phyloP scores from a whole-genome alignment of 768 basidiomycete genomes.

The Rossbeevera mucosa region DNA sequence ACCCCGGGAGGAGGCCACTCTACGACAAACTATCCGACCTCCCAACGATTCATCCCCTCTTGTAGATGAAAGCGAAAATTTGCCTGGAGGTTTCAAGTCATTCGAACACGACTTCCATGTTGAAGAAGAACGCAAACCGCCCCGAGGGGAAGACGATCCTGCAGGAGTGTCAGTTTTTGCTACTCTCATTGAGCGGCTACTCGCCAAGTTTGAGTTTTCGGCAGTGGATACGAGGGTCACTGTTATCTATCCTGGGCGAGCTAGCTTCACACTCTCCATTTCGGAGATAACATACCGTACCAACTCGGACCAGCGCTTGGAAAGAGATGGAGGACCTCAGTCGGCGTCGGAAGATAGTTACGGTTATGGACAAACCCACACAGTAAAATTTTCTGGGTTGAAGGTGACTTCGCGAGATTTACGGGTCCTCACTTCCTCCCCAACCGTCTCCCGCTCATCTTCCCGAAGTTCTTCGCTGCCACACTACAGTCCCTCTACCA shows the following conservation, averaged over 20 bases:
- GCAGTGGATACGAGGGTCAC: constrained; percentile 65
- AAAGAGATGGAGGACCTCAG: constrained; percentile 26
- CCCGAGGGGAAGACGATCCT: constrained; percentile 50
- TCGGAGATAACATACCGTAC: constrained; percentile 57
- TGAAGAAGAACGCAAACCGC: constrained; percentile 34
- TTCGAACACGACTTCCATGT: constrained; percentile 33
- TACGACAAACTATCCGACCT: constrained; percentile 65
- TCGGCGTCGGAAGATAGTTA: constrained; percentile 13
- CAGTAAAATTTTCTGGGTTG: constrained; percentile 54
- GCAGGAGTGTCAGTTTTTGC: constrained; percentile 79
- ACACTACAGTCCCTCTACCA: not conserved
- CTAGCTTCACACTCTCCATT: constrained; percentile 57
- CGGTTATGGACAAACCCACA: constrained; percentile 35
- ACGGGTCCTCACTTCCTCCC: constrained; percentile 15
- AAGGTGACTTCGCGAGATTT: constrained; percentile 50
- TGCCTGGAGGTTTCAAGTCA: constrained; percentile 69
- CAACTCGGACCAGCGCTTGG: constrained; percentile 10
- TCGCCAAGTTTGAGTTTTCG: constrained; percentile 76
- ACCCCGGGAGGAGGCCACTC: constrained; percentile 60
- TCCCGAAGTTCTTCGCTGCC: constrained; percentile 6
- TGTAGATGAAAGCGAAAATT: constrained; percentile 37
- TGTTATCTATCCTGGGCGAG: constrained; percentile 58
- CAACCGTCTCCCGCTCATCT: constrained; percentile 7
- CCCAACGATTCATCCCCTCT: constrained; percentile 29
- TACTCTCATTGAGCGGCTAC: constrained; percentile 69